Evolutionary conservation across 495 filamentous ascomycete species (phyloP), one percentile per base, ranked within the genome.

Genomic region (Trichoderma asperelloides): DNA sequence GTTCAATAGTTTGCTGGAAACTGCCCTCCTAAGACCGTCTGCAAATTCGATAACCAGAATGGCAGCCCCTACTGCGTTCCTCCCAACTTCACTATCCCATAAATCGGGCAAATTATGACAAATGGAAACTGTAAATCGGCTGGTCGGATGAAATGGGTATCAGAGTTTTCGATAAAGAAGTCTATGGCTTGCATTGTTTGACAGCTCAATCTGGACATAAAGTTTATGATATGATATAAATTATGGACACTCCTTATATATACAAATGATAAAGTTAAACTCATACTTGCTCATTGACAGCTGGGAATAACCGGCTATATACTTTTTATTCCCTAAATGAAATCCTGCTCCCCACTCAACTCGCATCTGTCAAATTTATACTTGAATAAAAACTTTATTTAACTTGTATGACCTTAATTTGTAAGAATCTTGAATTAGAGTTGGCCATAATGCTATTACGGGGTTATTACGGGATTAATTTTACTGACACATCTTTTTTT

Each of bases 51-150:
- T 16, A 25, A 39, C 30, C 18, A 39, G 33, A 64, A 45, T 13
- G 62, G 62, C 33, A 64, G 62, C 62, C 62, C 62, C n/a, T 64
- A 64, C 62, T 64, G 62, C 15, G 62, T 64, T 39, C 62, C 62
- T 18, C 62, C 62, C 30, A n/a, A n/a, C 9, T 64, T 64, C 40
- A 45, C 40, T 18, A 40, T 64, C 62, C 33, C 62, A n/a, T 64
- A 64, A 64, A 30, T 16, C 8, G 9, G 30, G 1, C 49, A 11
- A 7, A 25, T 55, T n/a, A 11, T 16, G 49, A 60, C 27, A 12
- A 30, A 30, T 60, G 47, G 47, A 8, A n/a, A 1, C 9, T 18
- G 9, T 45, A n/a, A 21, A n/a, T 23, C 3, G 21, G 16, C 47
- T 18, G 7, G 18, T 23, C n/a, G 47, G 47, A 51, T 60, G 23